Conservation (phyloP, 306 rosid genomes). For the Prunus kanzakura region DNA sequence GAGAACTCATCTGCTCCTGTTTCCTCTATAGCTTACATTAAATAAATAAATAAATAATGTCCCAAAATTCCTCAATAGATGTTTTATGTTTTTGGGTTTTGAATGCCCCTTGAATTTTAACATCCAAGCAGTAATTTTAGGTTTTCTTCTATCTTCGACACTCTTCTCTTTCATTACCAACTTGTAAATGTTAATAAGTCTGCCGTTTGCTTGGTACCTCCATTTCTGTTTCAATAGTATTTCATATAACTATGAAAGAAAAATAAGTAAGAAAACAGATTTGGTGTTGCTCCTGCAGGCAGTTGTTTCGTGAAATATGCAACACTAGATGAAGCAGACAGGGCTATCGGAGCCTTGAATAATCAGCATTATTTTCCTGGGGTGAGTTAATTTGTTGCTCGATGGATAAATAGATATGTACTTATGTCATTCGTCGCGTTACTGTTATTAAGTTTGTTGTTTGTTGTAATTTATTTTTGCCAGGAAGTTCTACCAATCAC, state of each 20-base stretch:
- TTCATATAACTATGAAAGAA: conserved; percentile 13
- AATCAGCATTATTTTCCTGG: conserved; percentile 70
- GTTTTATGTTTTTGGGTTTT: background rate
- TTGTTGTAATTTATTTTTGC: conserved; percentile 24
- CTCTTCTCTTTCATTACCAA: background rate
- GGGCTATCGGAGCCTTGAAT: conserved; percentile 68
- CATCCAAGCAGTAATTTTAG: background rate
- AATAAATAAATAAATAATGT: background rate
- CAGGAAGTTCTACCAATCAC: conserved; percentile 61
- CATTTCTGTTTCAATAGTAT: conserved; percentile 12
- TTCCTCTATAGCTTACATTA: conserved; percentile 5
- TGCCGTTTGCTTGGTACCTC: background rate
- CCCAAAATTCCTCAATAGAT: background rate
- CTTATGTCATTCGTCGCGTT: conserved; percentile 24
- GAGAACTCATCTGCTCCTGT: background rate
- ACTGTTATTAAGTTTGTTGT: conserved; percentile 17
- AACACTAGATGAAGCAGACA: conserved; percentile 66
- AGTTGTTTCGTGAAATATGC: conserved; percentile 86
- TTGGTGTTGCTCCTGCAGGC: conserved; percentile 47
- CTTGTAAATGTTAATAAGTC: background rate
- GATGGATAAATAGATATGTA: conserved; percentile 9
- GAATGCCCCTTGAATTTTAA: background rate
- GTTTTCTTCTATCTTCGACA: background rate
- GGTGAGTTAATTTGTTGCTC: conserved; percentile 40
- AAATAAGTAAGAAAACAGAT: conserved; percentile 16